phyloP scores from a whole-genome alignment of 148 eudicot genomes.

The Beta vulgaris region DNA sequence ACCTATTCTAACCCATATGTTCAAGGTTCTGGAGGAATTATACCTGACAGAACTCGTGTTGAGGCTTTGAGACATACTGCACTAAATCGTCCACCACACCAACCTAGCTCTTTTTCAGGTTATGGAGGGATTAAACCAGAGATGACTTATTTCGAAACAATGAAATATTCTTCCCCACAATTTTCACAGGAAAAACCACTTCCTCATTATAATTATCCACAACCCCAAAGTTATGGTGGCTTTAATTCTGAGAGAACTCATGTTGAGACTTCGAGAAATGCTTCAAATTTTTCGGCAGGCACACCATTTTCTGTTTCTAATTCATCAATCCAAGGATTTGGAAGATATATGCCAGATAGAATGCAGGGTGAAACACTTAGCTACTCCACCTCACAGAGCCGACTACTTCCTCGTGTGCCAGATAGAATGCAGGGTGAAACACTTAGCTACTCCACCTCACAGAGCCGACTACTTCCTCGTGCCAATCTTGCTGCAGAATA shows the following conservation, averaged over 20 bases:
- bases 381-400: neutral
- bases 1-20: neutral
- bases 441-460: neutral
- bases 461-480: too few species aligned
- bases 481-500: slow-evolving; percentile 1
- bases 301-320: neutral
- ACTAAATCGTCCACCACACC: neutral
- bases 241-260: slow-evolving; percentile 3
- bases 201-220: neutral
- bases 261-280: neutral
- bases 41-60: neutral
- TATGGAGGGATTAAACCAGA: slow-evolving; percentile 14
- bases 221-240: slow-evolving; percentile 2
- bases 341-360: neutral
- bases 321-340: slow-evolving; percentile 5
- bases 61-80: neutral
- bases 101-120: neutral
- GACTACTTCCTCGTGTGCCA: too few species aligned
- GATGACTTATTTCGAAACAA: neutral
- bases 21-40: slow-evolving; percentile 2
- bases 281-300: neutral
- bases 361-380: neutral
- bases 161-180: neutral
- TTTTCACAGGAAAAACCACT: neutral
- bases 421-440: neutral